Conservation (phyloP, 805 yeast species). For the Torulaspora quercuum region DNA sequence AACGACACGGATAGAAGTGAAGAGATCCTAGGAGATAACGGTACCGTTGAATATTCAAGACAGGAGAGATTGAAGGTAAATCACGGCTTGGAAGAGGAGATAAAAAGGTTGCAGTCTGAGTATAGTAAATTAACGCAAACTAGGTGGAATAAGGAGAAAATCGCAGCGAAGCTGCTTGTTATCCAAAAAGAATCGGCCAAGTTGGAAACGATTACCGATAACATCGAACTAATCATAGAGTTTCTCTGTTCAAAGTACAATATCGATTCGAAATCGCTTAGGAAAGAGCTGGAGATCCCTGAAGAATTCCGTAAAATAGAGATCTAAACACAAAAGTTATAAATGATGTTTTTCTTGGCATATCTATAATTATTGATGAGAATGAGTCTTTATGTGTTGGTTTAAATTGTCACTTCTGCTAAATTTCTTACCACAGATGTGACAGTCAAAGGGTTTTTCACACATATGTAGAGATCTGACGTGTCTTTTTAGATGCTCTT, state of each 20-base stretch:
- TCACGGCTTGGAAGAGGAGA: conserved; percentile 11
- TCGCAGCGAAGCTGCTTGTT: conserved; percentile 12
- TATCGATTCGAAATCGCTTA: conserved; percentile 32
- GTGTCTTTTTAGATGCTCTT: conserved; percentile 74
- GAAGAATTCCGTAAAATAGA: conserved; percentile 20
- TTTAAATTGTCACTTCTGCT: conserved; percentile 63
- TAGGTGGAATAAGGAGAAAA: conserved; percentile 25
- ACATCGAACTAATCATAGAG: conserved; percentile 41
- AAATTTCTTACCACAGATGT: conserved; percentile 58
- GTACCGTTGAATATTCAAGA: conserved; percentile 14
- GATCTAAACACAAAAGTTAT: conserved; percentile 2
- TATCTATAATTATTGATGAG: conserved; percentile 16
- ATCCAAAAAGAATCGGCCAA: conserved; percentile 10
- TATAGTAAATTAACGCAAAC: conserved; percentile 19
- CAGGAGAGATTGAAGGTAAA: conserved; percentile 13
- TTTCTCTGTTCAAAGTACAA: conserved; percentile 37
- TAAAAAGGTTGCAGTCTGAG: conserved; percentile 8
- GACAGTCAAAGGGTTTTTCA: conserved; percentile 66
- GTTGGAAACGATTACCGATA: conserved; percentile 36
- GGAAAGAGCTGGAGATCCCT: conserved; percentile 44
- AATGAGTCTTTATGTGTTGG: conserved; percentile 63
- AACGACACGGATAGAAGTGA: conserved; percentile 10
- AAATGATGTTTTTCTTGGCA: conserved; percentile 2
- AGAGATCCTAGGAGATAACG: conserved; percentile 7
- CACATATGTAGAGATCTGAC: conserved; percentile 68